These are phyloP conservation scores for Chalciporus pseudorubinellus DNA, from an alignment of 768 basidiomycete genomes.

Conservation along the genomic window DNA sequence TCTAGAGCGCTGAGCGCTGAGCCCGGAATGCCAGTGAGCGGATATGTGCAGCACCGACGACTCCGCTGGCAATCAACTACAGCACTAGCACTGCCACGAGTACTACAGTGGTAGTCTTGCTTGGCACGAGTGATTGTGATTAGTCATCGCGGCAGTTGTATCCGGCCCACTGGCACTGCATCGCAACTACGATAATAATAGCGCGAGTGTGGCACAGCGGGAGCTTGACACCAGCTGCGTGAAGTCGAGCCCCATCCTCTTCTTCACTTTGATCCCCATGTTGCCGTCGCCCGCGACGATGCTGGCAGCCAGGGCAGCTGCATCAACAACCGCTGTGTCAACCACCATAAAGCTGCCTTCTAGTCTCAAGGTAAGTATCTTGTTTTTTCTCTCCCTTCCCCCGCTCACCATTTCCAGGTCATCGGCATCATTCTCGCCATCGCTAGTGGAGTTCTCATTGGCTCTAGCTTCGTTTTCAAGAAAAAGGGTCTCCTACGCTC, in stretches of 20 bases:
- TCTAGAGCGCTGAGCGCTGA: background rate
- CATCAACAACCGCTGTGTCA: slow-evolving; percentile 39
- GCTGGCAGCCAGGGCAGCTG: slow-evolving; percentile 24
- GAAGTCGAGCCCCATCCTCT: background rate
- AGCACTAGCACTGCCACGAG: too few species aligned
- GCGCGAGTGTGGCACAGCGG: too few species aligned
- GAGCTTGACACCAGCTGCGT: background rate
- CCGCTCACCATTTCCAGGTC: slow-evolving; percentile 41
- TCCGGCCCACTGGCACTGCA: slow-evolving; percentile 9
- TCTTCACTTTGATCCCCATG: slow-evolving; percentile 16
- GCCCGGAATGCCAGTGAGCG: background rate
- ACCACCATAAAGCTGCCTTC: slow-evolving; percentile 34
- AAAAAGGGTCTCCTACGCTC: slow-evolving; percentile 87
- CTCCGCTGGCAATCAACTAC: too few species aligned
- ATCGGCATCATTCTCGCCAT: slow-evolving; percentile 79
- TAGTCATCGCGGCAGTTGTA: slow-evolving; percentile 5
- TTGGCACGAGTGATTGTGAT: too few species aligned
- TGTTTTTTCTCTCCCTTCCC: background rate
- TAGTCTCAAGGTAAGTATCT: slow-evolving; percentile 51
- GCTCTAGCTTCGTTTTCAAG: slow-evolving; percentile 94
- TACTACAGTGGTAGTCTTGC: too few species aligned
- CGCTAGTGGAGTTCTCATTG: slow-evolving; percentile 83
- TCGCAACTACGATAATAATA: slow-evolving; percentile 8
- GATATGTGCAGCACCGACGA: background rate
- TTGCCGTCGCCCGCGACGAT: slow-evolving; percentile 30